Conservation (phyloP, 495 filamentous ascomycete species). For the Aspergillus bertholletiae region DNA sequence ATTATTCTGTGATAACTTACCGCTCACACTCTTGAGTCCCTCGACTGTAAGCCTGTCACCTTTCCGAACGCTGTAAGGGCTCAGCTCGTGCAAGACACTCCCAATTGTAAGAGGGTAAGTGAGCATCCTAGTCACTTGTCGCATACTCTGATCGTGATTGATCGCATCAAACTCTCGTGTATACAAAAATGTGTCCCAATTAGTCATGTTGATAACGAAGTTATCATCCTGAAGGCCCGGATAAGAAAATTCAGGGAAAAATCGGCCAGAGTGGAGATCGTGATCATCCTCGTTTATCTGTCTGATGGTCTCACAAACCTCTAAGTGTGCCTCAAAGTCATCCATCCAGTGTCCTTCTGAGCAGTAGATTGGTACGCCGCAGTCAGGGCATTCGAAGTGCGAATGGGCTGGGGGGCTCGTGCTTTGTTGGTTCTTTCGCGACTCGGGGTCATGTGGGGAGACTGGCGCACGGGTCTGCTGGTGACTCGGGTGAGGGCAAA, state of each 20-base stretch:
- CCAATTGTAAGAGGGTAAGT: slow-evolving; percentile 92
- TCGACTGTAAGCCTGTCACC: slow-evolving; percentile 75
- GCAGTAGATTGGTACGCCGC: slow-evolving; percentile 90
- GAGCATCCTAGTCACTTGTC: slow-evolving; percentile 86
- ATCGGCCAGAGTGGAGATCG: slow-evolving; percentile 82
- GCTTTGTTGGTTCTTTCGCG: slow-evolving; percentile 40
- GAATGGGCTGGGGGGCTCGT: slow-evolving; percentile 70
- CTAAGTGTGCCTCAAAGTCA: slow-evolving; percentile 86
- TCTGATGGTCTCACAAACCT: slow-evolving; percentile 85
- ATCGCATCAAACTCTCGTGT: slow-evolving; percentile 84
- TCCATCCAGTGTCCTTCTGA: slow-evolving; percentile 91
- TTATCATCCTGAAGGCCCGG: slow-evolving; percentile 87
- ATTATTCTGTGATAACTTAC: slow-evolving; percentile 44
- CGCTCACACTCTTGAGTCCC: slow-evolving; percentile 87
- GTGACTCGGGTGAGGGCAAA: slow-evolving; percentile 87
- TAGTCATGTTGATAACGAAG: slow-evolving; percentile 91
- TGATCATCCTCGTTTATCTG: slow-evolving; percentile 99
- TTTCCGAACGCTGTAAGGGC: slow-evolving; percentile 76
- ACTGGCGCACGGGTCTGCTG: slow-evolving; percentile 58
- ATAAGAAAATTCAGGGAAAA: slow-evolving; percentile 92
- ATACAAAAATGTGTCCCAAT: slow-evolving; percentile 96
- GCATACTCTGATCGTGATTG: slow-evolving; percentile 78
- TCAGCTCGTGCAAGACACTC: slow-evolving; percentile 88
- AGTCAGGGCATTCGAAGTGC: slow-evolving; percentile 93
- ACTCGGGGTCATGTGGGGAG: slow-evolving; percentile 59